These are phyloP conservation scores for Sporisorium iseilematis-ciliati DNA, from an alignment of 1,284 basidiomycete species.

Conservation along the genomic window DNA sequence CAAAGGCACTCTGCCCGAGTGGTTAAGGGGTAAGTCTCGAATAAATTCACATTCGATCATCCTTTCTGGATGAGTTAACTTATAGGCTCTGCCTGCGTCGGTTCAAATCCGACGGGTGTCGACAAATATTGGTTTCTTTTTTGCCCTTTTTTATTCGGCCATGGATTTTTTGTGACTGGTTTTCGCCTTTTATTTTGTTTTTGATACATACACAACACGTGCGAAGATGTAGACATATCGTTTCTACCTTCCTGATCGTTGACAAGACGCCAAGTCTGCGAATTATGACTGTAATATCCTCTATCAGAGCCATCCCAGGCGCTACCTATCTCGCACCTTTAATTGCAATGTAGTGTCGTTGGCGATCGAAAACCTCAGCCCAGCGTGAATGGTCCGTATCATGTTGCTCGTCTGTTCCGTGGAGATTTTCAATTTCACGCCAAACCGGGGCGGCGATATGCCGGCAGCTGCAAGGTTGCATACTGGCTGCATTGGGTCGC, in stretches of 20 bases:
- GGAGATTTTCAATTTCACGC: no score
- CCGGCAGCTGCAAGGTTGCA: constrained; percentile 29
- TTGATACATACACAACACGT: not conserved
- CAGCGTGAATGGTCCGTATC: no score
- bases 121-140: constrained; percentile 17
- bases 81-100: constrained; percentile 52
- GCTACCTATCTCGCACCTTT: no score
- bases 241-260: not conserved
- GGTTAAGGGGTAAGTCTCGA: constrained; percentile 55
- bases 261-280: not conserved
- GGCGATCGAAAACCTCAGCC: no score
- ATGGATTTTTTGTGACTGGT: constrained; percentile 1
- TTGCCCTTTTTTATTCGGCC: no score
- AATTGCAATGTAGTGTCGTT: no score
- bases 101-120: constrained; percentile 50
- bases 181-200: not conserved
- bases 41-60: constrained; percentile 24
- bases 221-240: not conserved
- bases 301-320: no score
- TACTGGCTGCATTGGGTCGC: constrained; percentile 11
- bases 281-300: no score
- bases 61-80: constrained; percentile 27
- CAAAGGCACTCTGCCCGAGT: constrained; percentile 45
- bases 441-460: no score
- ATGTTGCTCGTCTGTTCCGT: no score